Percentiles rank a stretch among this genome's conserved stretches.
These are phyloP conservation scores for Geotrichum candidum DNA, from an alignment of 1,139 yeast species.

Conservation along the genomic window DNA sequence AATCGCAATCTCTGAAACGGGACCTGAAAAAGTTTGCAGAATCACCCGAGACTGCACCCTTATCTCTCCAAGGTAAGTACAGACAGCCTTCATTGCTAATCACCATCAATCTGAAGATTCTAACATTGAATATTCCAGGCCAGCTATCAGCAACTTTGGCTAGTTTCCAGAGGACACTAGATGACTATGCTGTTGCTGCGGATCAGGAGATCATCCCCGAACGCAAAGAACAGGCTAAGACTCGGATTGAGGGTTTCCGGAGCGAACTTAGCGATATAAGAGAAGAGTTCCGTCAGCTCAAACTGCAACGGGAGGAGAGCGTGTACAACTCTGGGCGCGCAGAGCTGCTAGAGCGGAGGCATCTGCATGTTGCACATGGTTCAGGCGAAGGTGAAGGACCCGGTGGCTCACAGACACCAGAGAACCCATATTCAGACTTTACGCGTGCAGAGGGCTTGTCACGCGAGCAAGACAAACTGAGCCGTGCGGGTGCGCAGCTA, in stretches of 20 bases:
- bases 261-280: constrained; percentile 53
- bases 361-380: background rate
- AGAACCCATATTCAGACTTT: constrained; percentile 49
- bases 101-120: background rate
- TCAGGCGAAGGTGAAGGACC: background rate
- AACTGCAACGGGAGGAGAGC: constrained; percentile 57
- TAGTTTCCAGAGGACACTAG: constrained; percentile 66
- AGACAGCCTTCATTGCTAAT: background rate
- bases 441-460: constrained; percentile 55
- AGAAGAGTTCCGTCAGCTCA: constrained; percentile 56
- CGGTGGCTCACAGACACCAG: constrained; percentile 36
- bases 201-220: constrained; percentile 54
- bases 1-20: constrained; percentile 62
- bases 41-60: constrained; percentile 61
- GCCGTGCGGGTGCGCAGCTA: constrained; percentile 70
- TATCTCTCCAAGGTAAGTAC: constrained; percentile 60
- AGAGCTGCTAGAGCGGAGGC: constrained; percentile 56
- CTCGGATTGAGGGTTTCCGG: constrained; percentile 56
- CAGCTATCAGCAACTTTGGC: constrained; percentile 79
- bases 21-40: constrained; percentile 65
- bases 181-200: constrained; percentile 65
- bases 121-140: constrained; percentile 34
- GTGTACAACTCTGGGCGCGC: constrained; percentile 45
- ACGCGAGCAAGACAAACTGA: constrained; percentile 60
- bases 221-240: constrained; percentile 56